These are phyloP conservation scores for Didymella exigua DNA, from an alignment of 2,329 filamentous ascomycete species.

Conservation along the genomic window DNA sequence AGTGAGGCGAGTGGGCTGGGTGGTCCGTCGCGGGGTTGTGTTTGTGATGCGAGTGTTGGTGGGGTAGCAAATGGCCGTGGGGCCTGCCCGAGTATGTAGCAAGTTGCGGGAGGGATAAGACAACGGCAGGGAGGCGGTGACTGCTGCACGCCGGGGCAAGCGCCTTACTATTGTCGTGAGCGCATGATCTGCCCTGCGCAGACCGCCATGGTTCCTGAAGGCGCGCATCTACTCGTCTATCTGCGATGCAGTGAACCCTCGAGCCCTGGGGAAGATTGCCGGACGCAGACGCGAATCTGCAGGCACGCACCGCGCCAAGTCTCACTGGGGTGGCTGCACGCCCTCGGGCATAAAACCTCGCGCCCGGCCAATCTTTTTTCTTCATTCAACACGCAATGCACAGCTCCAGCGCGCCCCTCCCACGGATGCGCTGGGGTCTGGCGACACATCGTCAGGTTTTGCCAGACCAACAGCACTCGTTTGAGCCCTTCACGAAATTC, in stretches of 20 bases:
- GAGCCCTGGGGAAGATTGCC: conserved; percentile 15
- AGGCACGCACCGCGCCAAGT: conserved; percentile 19
- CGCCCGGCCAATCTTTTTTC: conserved; percentile 16
- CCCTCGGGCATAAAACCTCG: conserved; percentile 17
- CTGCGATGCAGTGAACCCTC: conserved; percentile 22
- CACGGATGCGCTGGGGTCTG: conserved; percentile 44
- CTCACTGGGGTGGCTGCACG: conserved; percentile 11
- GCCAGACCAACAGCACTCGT: conserved; percentile 46
- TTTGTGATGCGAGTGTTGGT: conserved; percentile 30
- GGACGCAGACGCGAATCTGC: conserved; percentile 14
- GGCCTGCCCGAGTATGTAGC: conserved; percentile 31
- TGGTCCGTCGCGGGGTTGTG: conserved; percentile 32
- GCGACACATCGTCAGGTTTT: conserved; percentile 38
- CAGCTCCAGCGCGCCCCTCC: conserved; percentile 40
- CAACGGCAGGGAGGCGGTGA: conserved; percentile 31
- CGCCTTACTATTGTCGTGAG: conserved; percentile 13
- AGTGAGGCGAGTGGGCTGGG: conserved; percentile 25
- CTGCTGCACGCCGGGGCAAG: conserved; percentile 8
- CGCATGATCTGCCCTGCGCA: conserved; percentile 30
- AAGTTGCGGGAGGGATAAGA: conserved; percentile 23
- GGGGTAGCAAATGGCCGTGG: conserved; percentile 38
- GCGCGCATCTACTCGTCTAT: conserved; percentile 39
- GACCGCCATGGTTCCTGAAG: conserved; percentile 42
- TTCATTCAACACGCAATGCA: conserved; percentile 38
- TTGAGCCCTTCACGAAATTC: conserved; percentile 44